Percentiles rank a stretch among this genome's conserved stretches.
Conservation (phyloP, 345 rosid species). For the Noccaea bulbosa region DNA sequence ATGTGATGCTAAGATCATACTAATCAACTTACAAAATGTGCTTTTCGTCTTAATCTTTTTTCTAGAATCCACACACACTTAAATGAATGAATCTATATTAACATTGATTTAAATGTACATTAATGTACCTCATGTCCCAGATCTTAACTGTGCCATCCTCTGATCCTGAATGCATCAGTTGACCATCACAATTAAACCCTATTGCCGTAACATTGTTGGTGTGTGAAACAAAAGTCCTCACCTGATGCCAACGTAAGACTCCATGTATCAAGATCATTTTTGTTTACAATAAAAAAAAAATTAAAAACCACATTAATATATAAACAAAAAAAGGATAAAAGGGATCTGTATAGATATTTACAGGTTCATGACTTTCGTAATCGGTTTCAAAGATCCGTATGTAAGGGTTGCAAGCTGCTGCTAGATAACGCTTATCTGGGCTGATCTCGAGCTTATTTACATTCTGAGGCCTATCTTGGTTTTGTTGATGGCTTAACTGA, state of each 20-base stretch:
- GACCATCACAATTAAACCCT: constrained; percentile 92
- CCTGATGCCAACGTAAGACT: constrained; percentile 48
- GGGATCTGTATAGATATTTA: constrained; percentile 31
- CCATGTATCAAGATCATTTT: not conserved
- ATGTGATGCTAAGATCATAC: not conserved
- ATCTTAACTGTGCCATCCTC: constrained; percentile 95
- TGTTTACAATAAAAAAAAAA: constrained; percentile 15
- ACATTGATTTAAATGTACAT: not conserved
- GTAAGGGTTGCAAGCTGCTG: constrained; percentile 95
- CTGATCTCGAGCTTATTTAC: constrained; percentile 93
- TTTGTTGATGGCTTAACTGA: constrained; percentile 59
- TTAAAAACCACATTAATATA: not conserved
- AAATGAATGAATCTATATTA: not conserved
- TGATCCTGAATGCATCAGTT: constrained; percentile 98
- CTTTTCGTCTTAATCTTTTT: not conserved
- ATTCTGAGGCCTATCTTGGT: constrained; percentile 50
- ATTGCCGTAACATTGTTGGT: constrained; percentile 95
- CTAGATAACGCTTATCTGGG: constrained; percentile 74
- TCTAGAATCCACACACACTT: not conserved
- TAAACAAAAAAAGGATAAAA: not conserved
- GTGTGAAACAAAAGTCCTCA: constrained; percentile 87
- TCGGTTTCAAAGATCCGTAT: constrained; percentile 83
- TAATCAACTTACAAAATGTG: constrained; percentile 22
- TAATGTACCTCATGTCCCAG: constrained; percentile 85
- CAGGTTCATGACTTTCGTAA: constrained; percentile 61